These are phyloP conservation scores for Diaporthe batatas DNA, from an alignment of 2,329 filamentous ascomycete species.

Conservation along the genomic window DNA sequence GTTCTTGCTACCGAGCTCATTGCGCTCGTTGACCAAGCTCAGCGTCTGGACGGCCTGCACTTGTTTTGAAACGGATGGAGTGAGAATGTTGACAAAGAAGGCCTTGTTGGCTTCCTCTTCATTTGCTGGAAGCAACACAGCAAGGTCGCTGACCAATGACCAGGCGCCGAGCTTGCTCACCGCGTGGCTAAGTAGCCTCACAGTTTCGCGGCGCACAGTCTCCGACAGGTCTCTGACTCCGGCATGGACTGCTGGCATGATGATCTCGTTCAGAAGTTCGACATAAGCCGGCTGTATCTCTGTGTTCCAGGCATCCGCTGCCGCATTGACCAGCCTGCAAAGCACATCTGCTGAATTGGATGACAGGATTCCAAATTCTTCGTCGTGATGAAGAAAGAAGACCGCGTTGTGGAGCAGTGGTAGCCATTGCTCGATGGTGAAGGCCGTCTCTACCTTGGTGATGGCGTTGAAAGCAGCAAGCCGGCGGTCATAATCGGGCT, in stretches of 20 bases:
- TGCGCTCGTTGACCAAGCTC: slow-evolving; percentile 73
- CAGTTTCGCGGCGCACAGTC: slow-evolving; percentile 84
- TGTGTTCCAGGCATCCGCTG: slow-evolving; percentile 58
- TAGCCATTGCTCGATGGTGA: slow-evolving; percentile 83
- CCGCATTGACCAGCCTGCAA: slow-evolving; percentile 80
- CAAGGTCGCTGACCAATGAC: slow-evolving; percentile 80
- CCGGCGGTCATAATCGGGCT: slow-evolving; percentile 88
- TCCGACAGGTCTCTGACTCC: slow-evolving; percentile 86
- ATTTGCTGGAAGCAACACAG: slow-evolving; percentile 70
- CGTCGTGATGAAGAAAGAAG: slow-evolving; percentile 86
- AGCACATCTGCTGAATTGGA: slow-evolving; percentile 85
- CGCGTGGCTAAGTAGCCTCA: slow-evolving; percentile 83
- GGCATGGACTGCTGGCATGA: slow-evolving; percentile 82
- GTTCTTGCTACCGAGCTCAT: slow-evolving; percentile 80
- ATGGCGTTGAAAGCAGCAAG: slow-evolving; percentile 82
- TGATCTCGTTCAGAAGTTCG: slow-evolving; percentile 70
- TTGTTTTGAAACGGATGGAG: slow-evolving; percentile 89
- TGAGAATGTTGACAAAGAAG: slow-evolving; percentile 94
- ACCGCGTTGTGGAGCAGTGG: slow-evolving; percentile 91
- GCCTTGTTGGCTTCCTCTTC: slow-evolving; percentile 78
- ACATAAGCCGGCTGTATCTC: slow-evolving; percentile 64
- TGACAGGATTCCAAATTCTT: slow-evolving; percentile 87
- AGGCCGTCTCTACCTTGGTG: slow-evolving; percentile 70
- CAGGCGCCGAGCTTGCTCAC: slow-evolving; percentile 79
- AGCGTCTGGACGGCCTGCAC: slow-evolving; percentile 86